Evolutionary conservation across 805 yeast species (phyloP).

Genomic region (Zygotorulaspora danielsina): DNA sequence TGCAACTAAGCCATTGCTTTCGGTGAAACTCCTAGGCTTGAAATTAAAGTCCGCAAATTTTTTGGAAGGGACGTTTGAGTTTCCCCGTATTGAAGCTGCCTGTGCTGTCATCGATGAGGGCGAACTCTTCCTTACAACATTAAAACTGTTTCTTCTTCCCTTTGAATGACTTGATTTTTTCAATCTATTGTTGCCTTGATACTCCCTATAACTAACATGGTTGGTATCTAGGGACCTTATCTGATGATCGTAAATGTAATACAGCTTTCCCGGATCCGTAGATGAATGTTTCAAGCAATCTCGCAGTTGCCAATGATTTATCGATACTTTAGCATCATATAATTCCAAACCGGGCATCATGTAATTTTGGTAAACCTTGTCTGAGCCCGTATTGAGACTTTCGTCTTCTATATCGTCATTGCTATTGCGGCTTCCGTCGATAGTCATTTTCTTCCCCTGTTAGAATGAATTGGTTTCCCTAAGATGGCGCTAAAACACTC

Average conservation of each 20-base stretch:
- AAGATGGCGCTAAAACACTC: background rate
- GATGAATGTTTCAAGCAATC: conserved; percentile 60
- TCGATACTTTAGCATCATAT: conserved; percentile 33
- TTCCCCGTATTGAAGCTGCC: conserved; percentile 4
- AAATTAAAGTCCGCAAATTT: conserved; percentile 51
- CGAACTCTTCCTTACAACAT: conserved; percentile 4
- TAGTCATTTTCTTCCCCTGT: conserved; percentile 15
- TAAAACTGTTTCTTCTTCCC: conserved; percentile 11
- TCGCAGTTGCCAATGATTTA: conserved; percentile 73
- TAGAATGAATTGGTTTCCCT: background rate
- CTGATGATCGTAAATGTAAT: conserved; percentile 55
- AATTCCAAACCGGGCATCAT: conserved; percentile 33
- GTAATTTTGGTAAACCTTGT: conserved; percentile 33
- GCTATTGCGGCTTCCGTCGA: conserved; percentile 17
- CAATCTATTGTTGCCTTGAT: conserved; percentile 4
- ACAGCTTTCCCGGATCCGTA: conserved; percentile 41
- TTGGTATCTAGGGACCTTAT: conserved; percentile 44
- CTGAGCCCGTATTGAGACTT: conserved; percentile 26
- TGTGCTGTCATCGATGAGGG: background rate
- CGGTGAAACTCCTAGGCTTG: conserved; percentile 67
- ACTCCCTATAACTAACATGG: conserved; percentile 6
- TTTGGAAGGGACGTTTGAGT: conserved; percentile 25
- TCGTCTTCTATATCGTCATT: conserved; percentile 25
- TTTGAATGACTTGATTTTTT: conserved; percentile 6
- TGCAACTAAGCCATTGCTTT: conserved; percentile 48